Conservation (phyloP, 2,329 filamentous ascomycete genomes). For the Allantophomopsis cytisporea region DNA sequence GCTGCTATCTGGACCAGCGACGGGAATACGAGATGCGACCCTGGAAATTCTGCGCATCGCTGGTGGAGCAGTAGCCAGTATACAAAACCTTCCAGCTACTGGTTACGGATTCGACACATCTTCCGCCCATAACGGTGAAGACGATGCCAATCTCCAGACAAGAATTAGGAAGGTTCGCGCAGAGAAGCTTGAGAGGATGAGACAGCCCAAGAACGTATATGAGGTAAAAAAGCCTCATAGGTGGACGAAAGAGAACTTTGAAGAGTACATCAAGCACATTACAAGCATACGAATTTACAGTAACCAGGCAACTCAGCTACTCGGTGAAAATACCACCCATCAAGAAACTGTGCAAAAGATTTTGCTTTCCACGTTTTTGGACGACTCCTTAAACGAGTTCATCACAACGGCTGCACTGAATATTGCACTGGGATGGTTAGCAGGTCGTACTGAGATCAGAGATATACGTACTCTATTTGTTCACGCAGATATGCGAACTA, state of each 20-base stretch:
- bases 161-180: slow-evolving; percentile 13
- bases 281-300: slow-evolving; percentile 13
- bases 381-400: slow-evolving; percentile 14
- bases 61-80: not conserved
- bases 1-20: slow-evolving; percentile 9
- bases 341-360: slow-evolving; percentile 9
- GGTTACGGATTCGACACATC: not conserved
- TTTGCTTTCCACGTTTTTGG: slow-evolving; percentile 18
- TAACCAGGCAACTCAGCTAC: slow-evolving; percentile 7
- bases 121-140: not conserved
- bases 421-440: slow-evolving; percentile 22
- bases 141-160: slow-evolving; percentile 4
- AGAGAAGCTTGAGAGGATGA: slow-evolving; percentile 1
- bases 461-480: slow-evolving; percentile 20
- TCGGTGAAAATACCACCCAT: slow-evolving; percentile 5
- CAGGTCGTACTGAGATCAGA: slow-evolving; percentile 17
- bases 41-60: slow-evolving; percentile 8
- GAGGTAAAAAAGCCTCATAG: slow-evolving; percentile 6
- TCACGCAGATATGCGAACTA: slow-evolving; percentile 20
- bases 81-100: not conserved
- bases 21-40: slow-evolving; percentile 7
- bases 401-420: slow-evolving; percentile 27
- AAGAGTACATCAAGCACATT: slow-evolving; percentile 23
- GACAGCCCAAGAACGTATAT: slow-evolving; percentile 6
- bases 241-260: slow-evolving; percentile 21